Evolutionary conservation across 768 basidiomycete genomes (phyloP), one percentile per base, ranked within the genome.

Genomic region (Artomyces pyxidatus): DNA sequence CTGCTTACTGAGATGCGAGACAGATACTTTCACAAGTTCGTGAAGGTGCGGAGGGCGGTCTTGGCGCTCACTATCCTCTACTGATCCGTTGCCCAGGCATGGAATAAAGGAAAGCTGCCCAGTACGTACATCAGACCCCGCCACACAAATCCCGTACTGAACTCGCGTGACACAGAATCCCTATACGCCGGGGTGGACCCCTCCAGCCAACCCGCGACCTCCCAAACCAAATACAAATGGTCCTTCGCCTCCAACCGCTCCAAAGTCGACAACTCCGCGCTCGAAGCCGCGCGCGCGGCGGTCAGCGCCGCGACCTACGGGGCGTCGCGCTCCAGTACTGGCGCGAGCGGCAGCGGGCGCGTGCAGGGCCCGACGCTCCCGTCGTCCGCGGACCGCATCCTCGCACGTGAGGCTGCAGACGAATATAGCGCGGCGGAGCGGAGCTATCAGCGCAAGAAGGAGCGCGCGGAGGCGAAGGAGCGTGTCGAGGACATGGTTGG

Each of bases 1-100:
- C 45, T 65, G 69, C 51, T 71, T 62, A 46, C 55, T 63, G 46
- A 61, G 59, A 44, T 44, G 44, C 57, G 61, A 51, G 48, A 22
- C 44, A 89, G 88, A 59, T 92, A 94, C 63, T 97, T 97, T 63
- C 82, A 85, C 59, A 95, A 93, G 67, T 96, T 97, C 59, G 82
- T 92, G 35, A 88, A 86, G 74, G 84, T 84, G 60, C 56, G 68
- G 53, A 22, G 52, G 41, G 41, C 42, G 6, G 43, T 23, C 58
- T 16, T 28, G 26, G 37, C 51, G 16, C 27, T 16, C 46, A 39
- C 23, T 25, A 50, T 38, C 11, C 51, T 51, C 8, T 25, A 50
- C 35, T 49, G 17, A 30, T 58, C 29, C 23, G 11, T 17, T 7
- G 30, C 21, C 10, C 42, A 88, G 77, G 80, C 80, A 22, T 93